Evolutionary conservation across 2,329 filamentous ascomycete species (phyloP).

Genomic region (Fusarium buxicola): DNA sequence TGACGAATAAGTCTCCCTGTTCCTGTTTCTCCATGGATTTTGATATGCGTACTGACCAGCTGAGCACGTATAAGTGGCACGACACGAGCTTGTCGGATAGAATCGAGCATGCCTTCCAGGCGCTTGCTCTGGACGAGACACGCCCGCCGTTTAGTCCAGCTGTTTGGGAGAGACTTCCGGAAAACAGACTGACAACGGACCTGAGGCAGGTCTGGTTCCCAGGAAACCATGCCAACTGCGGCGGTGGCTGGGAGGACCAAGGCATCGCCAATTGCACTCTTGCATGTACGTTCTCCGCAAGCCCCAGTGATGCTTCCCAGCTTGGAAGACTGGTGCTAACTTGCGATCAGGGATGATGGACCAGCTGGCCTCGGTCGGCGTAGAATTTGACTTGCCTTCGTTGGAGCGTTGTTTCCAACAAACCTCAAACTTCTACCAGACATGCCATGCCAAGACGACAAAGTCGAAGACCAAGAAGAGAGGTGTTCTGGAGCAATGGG

Average conservation of each 20-base stretch:
- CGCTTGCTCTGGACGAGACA: slow-evolving; percentile 68
- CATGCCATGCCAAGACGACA: slow-evolving; percentile 14
- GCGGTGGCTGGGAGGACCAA: slow-evolving; percentile 72
- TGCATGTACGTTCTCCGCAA: slow-evolving; percentile 49
- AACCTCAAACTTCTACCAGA: slow-evolving; percentile 49
- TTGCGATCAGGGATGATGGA: slow-evolving; percentile 64
- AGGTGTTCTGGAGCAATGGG: slow-evolving; percentile 52
- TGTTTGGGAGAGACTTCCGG: slow-evolving; percentile 62
- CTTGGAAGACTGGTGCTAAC: neutral
- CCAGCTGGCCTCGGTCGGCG: slow-evolving; percentile 62
- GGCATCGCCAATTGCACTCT: slow-evolving; percentile 56
- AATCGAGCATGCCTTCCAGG: slow-evolving; percentile 69
- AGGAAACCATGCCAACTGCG: slow-evolving; percentile 77
- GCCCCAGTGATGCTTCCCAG: neutral
- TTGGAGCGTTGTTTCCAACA: slow-evolving; percentile 56
- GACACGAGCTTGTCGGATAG: slow-evolving; percentile 64
- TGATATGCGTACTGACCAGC: slow-evolving; percentile 47
- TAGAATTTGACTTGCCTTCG: slow-evolving; percentile 60
- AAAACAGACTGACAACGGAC: slow-evolving; percentile 55
- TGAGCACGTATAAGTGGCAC: slow-evolving; percentile 61
- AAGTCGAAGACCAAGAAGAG: slow-evolving; percentile 33
- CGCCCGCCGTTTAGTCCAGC: slow-evolving; percentile 66
- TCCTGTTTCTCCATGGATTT: neutral
- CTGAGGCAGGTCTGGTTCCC: slow-evolving; percentile 73
- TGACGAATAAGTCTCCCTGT: slow-evolving; percentile 57